Conservation (phyloP, 805 yeast species). For the Jamesozyma jinghongensis region DNA sequence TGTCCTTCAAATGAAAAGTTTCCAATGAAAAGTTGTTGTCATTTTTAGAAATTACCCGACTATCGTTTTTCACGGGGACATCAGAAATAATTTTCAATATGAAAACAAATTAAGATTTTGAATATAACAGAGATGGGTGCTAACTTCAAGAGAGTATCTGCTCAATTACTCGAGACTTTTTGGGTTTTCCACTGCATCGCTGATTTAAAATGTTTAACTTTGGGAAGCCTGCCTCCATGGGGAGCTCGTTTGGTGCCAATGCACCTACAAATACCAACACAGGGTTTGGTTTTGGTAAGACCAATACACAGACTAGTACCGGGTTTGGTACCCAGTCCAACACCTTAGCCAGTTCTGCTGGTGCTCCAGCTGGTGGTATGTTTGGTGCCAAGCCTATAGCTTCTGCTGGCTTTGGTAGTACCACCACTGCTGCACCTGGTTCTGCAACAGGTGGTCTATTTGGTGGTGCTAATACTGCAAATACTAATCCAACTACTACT, state of each 20-base stretch:
- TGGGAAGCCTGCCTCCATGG: slow-evolving; percentile 4
- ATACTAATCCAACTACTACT: slow-evolving; percentile 8
- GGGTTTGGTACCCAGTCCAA: too few species aligned
- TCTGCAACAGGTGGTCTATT: slow-evolving; percentile 8
- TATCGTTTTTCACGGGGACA: too few species aligned
- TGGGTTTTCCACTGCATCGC: too few species aligned
- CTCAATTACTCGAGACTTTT: too few species aligned
- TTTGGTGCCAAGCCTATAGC: slow-evolving; percentile 16
- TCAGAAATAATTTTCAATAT: too few species aligned
- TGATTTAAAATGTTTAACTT: slow-evolving; percentile 2
- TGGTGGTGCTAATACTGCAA: slow-evolving; percentile 5
- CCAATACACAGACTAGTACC: slow-evolving; percentile 2
- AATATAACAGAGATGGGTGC: too few species aligned
- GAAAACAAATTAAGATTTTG: too few species aligned
- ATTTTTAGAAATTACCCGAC: too few species aligned
- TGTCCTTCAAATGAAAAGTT: too few species aligned
- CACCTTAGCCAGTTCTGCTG: too few species aligned
- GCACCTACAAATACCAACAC: slow-evolving; percentile 10
- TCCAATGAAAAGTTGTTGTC: too few species aligned
- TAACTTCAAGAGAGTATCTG: too few species aligned
- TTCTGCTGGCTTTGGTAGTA: slow-evolving; percentile 25
- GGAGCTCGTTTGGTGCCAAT: slow-evolving; percentile 5
- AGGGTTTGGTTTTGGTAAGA: slow-evolving; percentile 17
- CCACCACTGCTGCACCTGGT: slow-evolving; percentile 6
- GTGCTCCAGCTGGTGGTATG: slow-evolving; percentile 19